Evolutionary conservation across 2,329 filamentous ascomycete species (phyloP), one percentile per base, ranked within the genome.

Genomic region (Penicillium italicum): DNA sequence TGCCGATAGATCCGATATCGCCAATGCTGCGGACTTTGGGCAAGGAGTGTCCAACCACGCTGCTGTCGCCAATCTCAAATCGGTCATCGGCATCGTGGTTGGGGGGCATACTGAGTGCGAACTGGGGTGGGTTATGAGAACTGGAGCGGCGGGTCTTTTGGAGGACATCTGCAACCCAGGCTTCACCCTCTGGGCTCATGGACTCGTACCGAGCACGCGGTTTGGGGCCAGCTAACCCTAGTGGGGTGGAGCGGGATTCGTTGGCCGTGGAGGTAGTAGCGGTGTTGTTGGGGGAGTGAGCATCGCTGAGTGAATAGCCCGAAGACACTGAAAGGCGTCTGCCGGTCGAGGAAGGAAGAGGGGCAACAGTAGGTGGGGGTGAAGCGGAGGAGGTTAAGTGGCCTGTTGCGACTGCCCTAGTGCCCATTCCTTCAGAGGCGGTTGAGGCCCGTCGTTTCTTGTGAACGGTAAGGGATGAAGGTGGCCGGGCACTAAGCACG

Each of bases 151-250:
- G 68, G 7, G 76, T 76, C 63, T 77, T 74, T 34, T 74, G 74
- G 26, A 78, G 69, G 20, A 79, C 73, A 50, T 74, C 74, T 62
- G 77, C 74, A 10, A 79, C 76, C 77, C 77, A 79, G 1, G 76
- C 75, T 59, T 79, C 76, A 56, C 76, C 76, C 46, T 77, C 74
- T 4, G 75, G 73, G 22, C 69, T 76, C 62, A 77, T 77, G 6
- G 74, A 74, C 28, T 73, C 66, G 28, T 69, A 70, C 54, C 75
- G 69, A 20, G 67, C 71, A 34, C 69, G 70, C 22, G 71, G 74
- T 44, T 71, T 77, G 2, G 76, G 77, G 0, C 77, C 77, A 12
- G 77, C 76, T 26, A 77, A 72, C 26, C 77, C 77, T 6, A 79
- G 69, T 7, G 77, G 77, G 0, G 74, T 73, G 26, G 74, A 68